These are phyloP conservation scores for Fragilariopsis cylindrus DNA, from an alignment of 108 stramenopile genomes.

Conservation along the genomic window DNA sequence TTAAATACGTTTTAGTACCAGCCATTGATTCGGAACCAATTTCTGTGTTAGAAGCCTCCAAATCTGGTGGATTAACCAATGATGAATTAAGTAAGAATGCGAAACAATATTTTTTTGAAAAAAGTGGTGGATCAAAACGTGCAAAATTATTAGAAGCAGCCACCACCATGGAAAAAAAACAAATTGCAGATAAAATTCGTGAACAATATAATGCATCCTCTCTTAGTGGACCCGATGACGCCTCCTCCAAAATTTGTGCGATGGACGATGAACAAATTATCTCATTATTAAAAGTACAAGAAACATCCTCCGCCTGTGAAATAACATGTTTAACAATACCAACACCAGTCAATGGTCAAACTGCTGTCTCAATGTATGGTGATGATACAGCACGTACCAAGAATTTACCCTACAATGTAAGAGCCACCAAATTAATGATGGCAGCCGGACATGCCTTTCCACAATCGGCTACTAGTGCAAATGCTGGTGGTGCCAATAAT, in stretches of 20 bases:
- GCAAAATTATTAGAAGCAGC: constrained; percentile 37
- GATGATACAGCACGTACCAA: constrained; percentile 36
- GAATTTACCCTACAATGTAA: constrained; percentile 39
- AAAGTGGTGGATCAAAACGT: constrained; percentile 40
- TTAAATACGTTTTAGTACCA: constrained; percentile 17
- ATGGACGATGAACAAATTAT: constrained; percentile 18
- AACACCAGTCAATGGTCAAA: background rate
- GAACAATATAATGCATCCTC: constrained; percentile 25
- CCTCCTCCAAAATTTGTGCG: background rate
- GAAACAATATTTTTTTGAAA: constrained; percentile 64
- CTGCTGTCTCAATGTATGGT: constrained; percentile 70
- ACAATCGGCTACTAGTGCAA: background rate
- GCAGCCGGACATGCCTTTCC: constrained; percentile 65
- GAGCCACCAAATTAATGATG: constrained; percentile 55
- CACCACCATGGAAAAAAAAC: constrained; percentile 53
- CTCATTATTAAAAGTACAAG: background rate
- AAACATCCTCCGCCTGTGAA: background rate
- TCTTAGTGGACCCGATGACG: background rate
- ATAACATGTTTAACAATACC: constrained; percentile 4
- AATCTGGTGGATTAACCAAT: constrained; percentile 63
- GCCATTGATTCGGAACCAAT: constrained; percentile 2
- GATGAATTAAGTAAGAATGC: constrained; percentile 61
- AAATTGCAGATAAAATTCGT: constrained; percentile 56
- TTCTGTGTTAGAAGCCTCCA: constrained; percentile 16
- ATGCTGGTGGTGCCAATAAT: constrained; percentile 19